Evolutionary conservation across 805 yeast species (phyloP).

Genomic region (Saccharomyces kudriavzevii): DNA sequence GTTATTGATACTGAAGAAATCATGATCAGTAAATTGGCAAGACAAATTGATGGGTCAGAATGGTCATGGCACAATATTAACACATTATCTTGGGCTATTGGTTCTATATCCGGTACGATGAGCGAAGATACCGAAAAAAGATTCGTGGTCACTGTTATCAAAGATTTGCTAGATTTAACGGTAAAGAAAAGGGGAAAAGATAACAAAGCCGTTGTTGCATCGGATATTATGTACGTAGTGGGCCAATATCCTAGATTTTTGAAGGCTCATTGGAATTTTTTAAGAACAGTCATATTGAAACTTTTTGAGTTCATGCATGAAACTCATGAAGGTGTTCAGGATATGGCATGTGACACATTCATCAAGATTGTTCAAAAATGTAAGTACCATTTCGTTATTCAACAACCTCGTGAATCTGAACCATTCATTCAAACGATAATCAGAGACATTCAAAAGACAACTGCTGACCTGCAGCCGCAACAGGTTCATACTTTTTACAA

Average conservation of each 20-base stretch:
- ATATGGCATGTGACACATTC: slow-evolving; percentile 99
- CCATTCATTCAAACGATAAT: slow-evolving; percentile 91
- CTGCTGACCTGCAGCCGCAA: slow-evolving; percentile 90
- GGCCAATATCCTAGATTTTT: slow-evolving; percentile 97
- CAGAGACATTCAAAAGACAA: slow-evolving; percentile 69
- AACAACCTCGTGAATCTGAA: slow-evolving; percentile 75
- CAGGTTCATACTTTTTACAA: slow-evolving; percentile 97
- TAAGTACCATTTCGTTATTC: slow-evolving; percentile 87
- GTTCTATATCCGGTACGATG: slow-evolving; percentile 98
- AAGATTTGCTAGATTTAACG: slow-evolving; percentile 82
- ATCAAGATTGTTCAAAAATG: slow-evolving; percentile 93
- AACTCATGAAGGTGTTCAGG: slow-evolving; percentile 99
- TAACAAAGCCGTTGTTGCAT: slow-evolving; percentile 97
- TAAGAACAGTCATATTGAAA: slow-evolving; percentile 91
- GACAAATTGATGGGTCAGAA: slow-evolving; percentile 91
- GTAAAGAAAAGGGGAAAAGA: slow-evolving; percentile 96
- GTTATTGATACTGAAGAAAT: slow-evolving; percentile 89
- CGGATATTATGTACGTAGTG: slow-evolving; percentile 98
- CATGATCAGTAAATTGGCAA: slow-evolving; percentile 84
- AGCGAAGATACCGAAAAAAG: slow-evolving; percentile 95
- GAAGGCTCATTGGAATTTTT: slow-evolving; percentile 96
- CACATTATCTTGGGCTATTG: slow-evolving; percentile 98
- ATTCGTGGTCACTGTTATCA: slow-evolving; percentile 86
- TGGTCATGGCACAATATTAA: slow-evolving; percentile 99
- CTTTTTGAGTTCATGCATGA: slow-evolving; percentile 98